Percentiles rank a stretch among this genome's conserved stretches.
phyloP scores from a whole-genome alignment of 139 green algal species.

The Haematococcus sp. region DNA sequence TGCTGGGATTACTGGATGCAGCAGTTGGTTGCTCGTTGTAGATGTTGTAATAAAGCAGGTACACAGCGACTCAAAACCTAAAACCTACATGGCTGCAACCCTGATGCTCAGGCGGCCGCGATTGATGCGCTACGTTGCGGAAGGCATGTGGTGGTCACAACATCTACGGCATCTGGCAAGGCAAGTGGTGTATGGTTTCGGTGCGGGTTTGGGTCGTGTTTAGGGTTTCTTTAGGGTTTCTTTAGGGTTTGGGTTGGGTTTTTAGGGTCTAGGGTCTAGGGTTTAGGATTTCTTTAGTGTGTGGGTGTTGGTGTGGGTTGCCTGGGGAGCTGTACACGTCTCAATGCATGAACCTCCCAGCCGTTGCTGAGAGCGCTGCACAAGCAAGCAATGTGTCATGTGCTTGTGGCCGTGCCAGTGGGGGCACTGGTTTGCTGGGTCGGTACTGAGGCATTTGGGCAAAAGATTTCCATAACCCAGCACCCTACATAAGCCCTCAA shows the following conservation, averaged over 20 bases:
- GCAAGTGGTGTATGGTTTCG: too few species aligned
- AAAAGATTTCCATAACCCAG: not conserved
- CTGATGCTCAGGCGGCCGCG: constrained; percentile 55
- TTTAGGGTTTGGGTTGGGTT: not conserved
- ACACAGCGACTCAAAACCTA: too few species aligned
- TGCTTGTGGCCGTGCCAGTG: not conserved
- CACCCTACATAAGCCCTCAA: not conserved
- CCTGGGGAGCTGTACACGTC: too few species aligned
- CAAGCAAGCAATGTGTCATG: too few species aligned
- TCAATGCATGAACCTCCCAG: too few species aligned
- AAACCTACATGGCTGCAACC: too few species aligned
- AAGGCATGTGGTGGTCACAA: constrained; percentile 80
- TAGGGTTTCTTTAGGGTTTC: too few species aligned
- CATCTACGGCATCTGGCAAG: constrained; percentile 91
- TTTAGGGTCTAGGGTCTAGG: constrained; percentile 17
- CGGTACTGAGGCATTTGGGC: not conserved
- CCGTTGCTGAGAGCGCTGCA: too few species aligned
- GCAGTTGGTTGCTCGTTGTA: too few species aligned
- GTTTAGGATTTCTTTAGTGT: not conserved
- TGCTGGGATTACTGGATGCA: too few species aligned
- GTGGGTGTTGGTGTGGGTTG: not conserved
- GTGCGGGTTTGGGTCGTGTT: too few species aligned
- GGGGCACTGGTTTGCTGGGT: not conserved
- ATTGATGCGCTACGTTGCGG: constrained; percentile 52
- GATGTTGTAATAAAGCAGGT: too few species aligned